Evolutionary conservation across 805 yeast species (phyloP).

Genomic region (Yamadazyma endophytica): DNA sequence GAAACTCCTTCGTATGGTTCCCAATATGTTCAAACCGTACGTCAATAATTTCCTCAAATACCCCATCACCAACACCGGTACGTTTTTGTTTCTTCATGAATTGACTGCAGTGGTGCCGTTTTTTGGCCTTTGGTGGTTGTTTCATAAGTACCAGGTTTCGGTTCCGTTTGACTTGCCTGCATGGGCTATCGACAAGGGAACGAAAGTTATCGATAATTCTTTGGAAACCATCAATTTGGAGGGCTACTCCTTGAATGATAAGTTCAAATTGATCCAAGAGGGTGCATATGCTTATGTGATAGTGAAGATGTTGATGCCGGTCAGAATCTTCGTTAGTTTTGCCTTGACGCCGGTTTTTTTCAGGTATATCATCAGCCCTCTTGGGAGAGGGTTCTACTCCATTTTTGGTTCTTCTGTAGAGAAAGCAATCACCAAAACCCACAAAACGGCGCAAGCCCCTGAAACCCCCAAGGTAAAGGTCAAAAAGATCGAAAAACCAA

Average conservation of each 20-base stretch:
- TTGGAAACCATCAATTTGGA: constrained; percentile 34
- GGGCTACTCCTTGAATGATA: constrained; percentile 42
- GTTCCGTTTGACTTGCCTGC: constrained; percentile 55
- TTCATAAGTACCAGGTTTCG: constrained; percentile 51
- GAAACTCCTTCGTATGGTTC: constrained; percentile 33
- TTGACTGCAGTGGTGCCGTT: constrained; percentile 71
- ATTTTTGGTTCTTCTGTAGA: constrained; percentile 1
- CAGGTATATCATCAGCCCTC: constrained; percentile 45
- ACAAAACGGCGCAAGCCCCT: neutral
- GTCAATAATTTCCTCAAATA: constrained; percentile 48
- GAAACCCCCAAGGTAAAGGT: constrained; percentile 5
- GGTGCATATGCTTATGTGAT: constrained; percentile 75
- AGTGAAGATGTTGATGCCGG: constrained; percentile 57
- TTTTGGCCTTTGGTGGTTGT: constrained; percentile 60
- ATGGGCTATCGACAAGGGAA: constrained; percentile 59
- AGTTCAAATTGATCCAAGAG: constrained; percentile 54
- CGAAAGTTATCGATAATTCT: constrained; percentile 51
- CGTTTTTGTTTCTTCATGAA: constrained; percentile 70
- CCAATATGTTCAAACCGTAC: constrained; percentile 47
- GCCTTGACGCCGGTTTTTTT: constrained; percentile 58
- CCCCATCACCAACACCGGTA: constrained; percentile 56
- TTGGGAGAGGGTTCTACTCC: constrained; percentile 23
- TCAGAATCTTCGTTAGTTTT: constrained; percentile 48
- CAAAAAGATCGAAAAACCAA: constrained; percentile 31
- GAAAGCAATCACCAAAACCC: constrained; percentile 1